phyloP scores from a whole-genome alignment of 768 basidiomycete genomes.

The Tylopilus felleus region DNA sequence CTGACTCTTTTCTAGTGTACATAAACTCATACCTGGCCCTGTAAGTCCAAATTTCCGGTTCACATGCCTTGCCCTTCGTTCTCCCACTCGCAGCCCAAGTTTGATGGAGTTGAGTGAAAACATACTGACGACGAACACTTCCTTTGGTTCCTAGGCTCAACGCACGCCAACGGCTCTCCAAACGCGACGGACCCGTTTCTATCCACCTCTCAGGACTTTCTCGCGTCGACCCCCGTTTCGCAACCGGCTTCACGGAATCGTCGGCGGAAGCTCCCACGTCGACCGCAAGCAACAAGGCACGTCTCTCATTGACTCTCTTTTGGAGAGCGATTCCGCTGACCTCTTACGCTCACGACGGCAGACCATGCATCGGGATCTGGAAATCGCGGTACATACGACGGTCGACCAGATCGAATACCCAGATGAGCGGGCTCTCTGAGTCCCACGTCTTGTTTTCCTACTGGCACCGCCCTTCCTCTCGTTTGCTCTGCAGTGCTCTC shows the following conservation, averaged over 20 bases:
- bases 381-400: constrained; percentile 9
- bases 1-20: constrained; percentile 38
- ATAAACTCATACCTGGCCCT: constrained; percentile 55
- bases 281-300: neutral
- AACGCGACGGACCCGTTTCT: constrained; percentile 35
- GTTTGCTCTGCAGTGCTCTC: neutral
- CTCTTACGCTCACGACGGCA: neutral
- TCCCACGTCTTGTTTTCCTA: neutral
- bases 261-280: neutral
- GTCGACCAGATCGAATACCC: neutral
- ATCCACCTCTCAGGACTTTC: constrained; percentile 43
- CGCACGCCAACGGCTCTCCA: constrained; percentile 41
- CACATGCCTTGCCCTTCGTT: neutral
- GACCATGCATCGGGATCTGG: constrained; percentile 4
- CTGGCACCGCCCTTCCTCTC: neutral
- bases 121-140: neutral
- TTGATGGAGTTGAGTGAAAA: neutral
- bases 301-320: neutral
- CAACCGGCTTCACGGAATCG: neutral
- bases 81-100: too few species aligned
- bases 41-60: constrained; percentile 13
- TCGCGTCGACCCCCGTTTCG: constrained; percentile 3
- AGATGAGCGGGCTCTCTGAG: neutral
- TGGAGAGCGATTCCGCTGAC: neutral
- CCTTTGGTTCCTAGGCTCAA: constrained; percentile 37